phyloP scores from a whole-genome alignment of 441 rosid species.

The Eugenia klotzschiana region DNA sequence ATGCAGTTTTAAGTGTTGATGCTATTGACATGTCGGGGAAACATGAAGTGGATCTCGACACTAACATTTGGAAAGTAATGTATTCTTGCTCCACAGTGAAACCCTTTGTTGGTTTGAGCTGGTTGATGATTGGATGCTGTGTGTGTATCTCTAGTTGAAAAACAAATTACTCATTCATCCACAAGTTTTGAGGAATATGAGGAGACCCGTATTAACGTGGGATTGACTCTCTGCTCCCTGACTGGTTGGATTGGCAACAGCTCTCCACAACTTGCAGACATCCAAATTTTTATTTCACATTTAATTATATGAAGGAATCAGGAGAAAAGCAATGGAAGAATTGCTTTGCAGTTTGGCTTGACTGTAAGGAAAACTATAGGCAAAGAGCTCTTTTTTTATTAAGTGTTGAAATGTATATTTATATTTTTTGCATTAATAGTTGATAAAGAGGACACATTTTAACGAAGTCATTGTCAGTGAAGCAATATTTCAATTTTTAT shows the following conservation, averaged over 20 bases:
- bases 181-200: neutral
- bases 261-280: neutral
- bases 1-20: constrained; percentile 79
- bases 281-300: neutral
- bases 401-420: neutral
- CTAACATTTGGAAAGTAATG: constrained; percentile 91
- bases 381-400: neutral
- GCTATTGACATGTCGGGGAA: constrained; percentile 99
- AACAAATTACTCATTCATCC: neutral
- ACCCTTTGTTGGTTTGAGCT: neutral
- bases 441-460: neutral
- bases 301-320: neutral
- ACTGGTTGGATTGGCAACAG: neutral
- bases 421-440: neutral
- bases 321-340: neutral
- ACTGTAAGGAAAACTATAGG: neutral
- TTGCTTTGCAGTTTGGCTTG: neutral
- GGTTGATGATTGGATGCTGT: neutral
- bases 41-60: constrained; percentile 99
- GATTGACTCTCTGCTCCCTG: neutral
- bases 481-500: neutral
- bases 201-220: neutral
- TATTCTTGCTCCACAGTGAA: neutral
- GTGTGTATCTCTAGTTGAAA: neutral
- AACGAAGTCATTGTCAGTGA: neutral